These are phyloP conservation scores for Primulina eburnea DNA, from an alignment of 257 asterid genomes.

Conservation along the genomic window DNA sequence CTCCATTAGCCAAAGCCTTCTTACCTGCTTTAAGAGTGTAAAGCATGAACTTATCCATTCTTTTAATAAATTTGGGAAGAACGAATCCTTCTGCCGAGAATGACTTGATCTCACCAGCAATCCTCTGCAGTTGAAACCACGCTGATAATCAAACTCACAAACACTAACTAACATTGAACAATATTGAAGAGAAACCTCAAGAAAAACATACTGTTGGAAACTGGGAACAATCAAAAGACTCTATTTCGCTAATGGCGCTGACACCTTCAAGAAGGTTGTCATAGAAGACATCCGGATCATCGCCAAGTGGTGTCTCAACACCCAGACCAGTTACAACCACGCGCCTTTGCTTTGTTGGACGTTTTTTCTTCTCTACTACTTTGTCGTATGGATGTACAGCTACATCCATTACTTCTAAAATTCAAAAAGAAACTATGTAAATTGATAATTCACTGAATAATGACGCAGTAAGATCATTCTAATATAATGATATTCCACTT, in stretches of 20 bases:
- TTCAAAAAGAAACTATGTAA: too few relatives aligned
- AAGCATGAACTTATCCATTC: constrained; percentile 95
- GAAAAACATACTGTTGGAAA: constrained; percentile 69
- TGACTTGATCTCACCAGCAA: constrained; percentile 94
- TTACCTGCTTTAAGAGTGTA: constrained; percentile 93
- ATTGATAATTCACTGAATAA: too few relatives aligned
- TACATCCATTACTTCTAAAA: constrained; percentile 28
- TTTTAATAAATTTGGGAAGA: constrained; percentile 78
- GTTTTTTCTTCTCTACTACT: constrained; percentile 48
- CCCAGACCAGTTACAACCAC: constrained; percentile 99
- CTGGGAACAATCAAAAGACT: constrained; percentile 83
- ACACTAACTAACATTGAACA: constrained; percentile 22
- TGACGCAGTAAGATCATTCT: too few relatives aligned
- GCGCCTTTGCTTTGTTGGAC: constrained; percentile 60
- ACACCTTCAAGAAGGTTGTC: constrained; percentile 80
- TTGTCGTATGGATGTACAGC: constrained; percentile 52
- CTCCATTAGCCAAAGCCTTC: constrained; percentile 85
- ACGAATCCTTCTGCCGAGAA: constrained; percentile 87
- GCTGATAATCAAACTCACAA: constrained; percentile 26
- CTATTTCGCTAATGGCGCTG: constrained; percentile 86
- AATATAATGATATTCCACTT: too few relatives aligned
- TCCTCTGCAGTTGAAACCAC: constrained; percentile 52
- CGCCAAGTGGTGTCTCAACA: constrained; percentile 77
- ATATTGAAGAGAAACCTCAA: constrained; percentile 11
- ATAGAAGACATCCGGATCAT: constrained; percentile 72